Percentiles rank a stretch among this genome's conserved stretches.
Evolutionary conservation across 2,329 filamentous ascomycete species (phyloP).

Genomic region (Pseudopyrenochaeta lycopersici): DNA sequence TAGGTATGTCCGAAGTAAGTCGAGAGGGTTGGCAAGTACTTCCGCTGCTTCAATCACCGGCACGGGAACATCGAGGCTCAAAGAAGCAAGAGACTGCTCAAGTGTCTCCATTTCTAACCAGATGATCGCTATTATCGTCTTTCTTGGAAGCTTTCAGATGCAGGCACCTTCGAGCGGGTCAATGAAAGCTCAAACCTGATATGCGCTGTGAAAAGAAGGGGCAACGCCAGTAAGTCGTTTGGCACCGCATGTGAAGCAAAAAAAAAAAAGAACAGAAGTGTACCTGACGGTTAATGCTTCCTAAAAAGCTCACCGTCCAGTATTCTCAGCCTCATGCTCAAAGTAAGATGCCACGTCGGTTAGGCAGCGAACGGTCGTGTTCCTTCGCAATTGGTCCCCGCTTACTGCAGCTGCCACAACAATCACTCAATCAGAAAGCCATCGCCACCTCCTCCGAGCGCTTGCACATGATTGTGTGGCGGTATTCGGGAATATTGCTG

Average conservation of each 20-base stretch:
- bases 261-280: no score
- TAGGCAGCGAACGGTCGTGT: constrained; percentile 9
- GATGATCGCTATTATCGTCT: background rate
- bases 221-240: background rate
- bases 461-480: background rate
- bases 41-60: background rate
- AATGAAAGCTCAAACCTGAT: background rate
- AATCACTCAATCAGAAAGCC: background rate
- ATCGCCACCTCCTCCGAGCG: background rate
- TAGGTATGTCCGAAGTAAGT: constrained; percentile 34
- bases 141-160: background rate
- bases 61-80: constrained; percentile 3
- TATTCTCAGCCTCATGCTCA: constrained; percentile 8
- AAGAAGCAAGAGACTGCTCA: constrained; percentile 3
- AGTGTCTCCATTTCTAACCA: constrained; percentile 10
- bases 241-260: background rate
- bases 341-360: constrained; percentile 14
- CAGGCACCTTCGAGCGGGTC: background rate
- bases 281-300: background rate
- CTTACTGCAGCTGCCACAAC: constrained; percentile 6
- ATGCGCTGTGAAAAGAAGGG: background rate
- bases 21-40: constrained; percentile 35
- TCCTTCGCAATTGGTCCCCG: constrained; percentile 6
- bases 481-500: background rate
- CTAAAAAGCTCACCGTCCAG: background rate